Base-by-base conservation (phyloP, 345 rosid genomes). In the Eucalyptus brandiana region DNA sequence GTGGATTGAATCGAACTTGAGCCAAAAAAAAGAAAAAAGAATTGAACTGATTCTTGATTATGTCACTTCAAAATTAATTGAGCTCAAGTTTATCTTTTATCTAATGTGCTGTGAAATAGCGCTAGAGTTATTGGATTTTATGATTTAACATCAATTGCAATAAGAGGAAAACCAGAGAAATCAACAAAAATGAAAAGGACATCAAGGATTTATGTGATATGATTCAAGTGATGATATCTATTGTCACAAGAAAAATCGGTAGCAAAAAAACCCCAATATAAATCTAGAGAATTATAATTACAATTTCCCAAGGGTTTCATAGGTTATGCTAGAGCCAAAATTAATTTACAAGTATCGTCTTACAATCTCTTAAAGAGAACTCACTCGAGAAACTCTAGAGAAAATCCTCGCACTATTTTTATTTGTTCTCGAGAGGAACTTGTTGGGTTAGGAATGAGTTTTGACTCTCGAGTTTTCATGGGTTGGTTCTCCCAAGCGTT, bases 221-320 rank as follows among this genome's bases (percentile, higher is more conserved):
- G 14, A 69, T 34, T 69, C 24, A 3, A 34, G 81, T 0, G 5
- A 19, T 3, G 1, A 13, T 21, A 76, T 37, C 3, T 37, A 37
- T 19, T 15, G 7, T 37, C 16, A 3, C 8, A 2, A 1, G 15
- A 24, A 19, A 12, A 34, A 72, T 12, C 5, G 9, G 1, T 9
- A 4, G 14, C 14, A 0, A 72, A 72, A 12, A 12, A 37, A 72
- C 2, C 8, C 26, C 45, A 19, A 5, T 72, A 18, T 10, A 12
- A 37, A 76, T 37, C 23, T 3, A 37, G 8, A 32, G 44, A 34
- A 34, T 37, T 37, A 23, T 12, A 37, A 76, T 21, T 76, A 19
- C 3, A 11, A 37, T 12, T 23, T 9, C 47, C 37, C 5, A 5
- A 37, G 47, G 1, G 45, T 10, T 37, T 37, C 15, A 4, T 13